Conservation (phyloP, 768 basidiomycete genomes). For the Mycena venus region DNA sequence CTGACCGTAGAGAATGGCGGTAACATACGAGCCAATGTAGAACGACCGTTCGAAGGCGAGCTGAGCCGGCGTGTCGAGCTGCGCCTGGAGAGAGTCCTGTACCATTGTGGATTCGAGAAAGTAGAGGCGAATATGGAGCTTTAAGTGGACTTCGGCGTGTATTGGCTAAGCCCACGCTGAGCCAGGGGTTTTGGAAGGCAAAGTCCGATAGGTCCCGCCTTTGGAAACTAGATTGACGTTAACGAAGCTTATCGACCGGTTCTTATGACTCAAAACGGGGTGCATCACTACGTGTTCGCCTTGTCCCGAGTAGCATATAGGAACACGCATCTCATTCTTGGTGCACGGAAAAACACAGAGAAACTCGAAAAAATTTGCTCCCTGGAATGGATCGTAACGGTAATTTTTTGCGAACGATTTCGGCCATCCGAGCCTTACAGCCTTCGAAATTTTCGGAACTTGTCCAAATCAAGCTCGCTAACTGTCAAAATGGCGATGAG, state of each 20-base stretch:
- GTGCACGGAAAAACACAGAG: not conserved
- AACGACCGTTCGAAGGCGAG: slow-evolving; percentile 35
- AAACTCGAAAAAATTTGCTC: not conserved
- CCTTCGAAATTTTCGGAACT: not conserved
- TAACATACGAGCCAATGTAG: slow-evolving; percentile 44
- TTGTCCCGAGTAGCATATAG: no score
- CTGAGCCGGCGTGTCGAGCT: slow-evolving; percentile 24
- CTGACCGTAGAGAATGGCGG: slow-evolving; percentile 42
- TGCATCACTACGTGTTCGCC: no score
- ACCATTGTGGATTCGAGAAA: slow-evolving; percentile 23
- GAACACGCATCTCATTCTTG: no score
- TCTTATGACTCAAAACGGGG: no score
- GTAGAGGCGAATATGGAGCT: slow-evolving; percentile 22
- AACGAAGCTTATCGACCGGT: no score
- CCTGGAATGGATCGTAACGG: not conserved
- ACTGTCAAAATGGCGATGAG: not conserved
- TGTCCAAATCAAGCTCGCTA: not conserved
- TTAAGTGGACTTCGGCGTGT: slow-evolving; percentile 21
- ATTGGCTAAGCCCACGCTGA: slow-evolving; percentile 6
- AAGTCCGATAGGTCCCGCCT: no score
- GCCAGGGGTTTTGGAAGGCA: slow-evolving; percentile 19
- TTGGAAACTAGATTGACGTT: no score
- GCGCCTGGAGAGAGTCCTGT: slow-evolving; percentile 13
- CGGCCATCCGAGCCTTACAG: not conserved
- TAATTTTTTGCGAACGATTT: not conserved